Base-by-base conservation (phyloP, 768 basidiomycete genomes). In the Podaxis sp. region DNA sequence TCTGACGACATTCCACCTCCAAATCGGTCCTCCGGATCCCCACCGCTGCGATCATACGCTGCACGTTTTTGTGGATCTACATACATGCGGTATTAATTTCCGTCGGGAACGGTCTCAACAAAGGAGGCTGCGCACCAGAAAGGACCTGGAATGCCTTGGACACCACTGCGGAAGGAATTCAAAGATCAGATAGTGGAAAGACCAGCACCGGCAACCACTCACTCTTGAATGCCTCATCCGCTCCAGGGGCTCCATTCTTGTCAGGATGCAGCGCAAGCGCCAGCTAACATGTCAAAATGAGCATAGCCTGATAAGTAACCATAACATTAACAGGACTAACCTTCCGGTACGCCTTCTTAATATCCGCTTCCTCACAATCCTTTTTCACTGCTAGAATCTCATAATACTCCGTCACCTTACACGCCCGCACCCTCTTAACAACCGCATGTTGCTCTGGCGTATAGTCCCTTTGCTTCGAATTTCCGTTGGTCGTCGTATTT, bases 181-280 rank as follows among this genome's bases (percentile, higher is more conserved):
- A 57, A 60, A 29, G 63, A 60, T 63, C 24, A 61, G 64, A 53
- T 25, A 63, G 25, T 59, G 19, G 51, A 33, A 49, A 52, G 29
- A 19, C 41, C 38, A 59, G 46, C 38, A 27, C 63, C 50, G 57
- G 38, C 19, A 43, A 46, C 43, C 55, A 82, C 89, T 58, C 69
- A 98, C 96, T 80, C 80, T 98, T 98, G 79, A 98, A 98, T 2
- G 96, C 96, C 72, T 98, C 96, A 64, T 98, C 96, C 15, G 96
- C 96, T 43, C 94, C 93, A n/a, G 96, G 96, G 19, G 96, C 96
- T 5, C 94, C 94, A 69, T 96, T 97, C 79, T 90, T 96, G 73
- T 96, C 93, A 3, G 93, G 93, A 75, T 96, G 93, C 52, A 95
- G 75, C 57, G 91, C 91, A 62, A 97, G 79, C 41, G 95, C 95